A percentile compares a stretch with the other conserved stretches of the same genome.
These are phyloP conservation scores for Populus hybrid DNA, from an alignment of 441 rosid species.

Conservation along the genomic window DNA sequence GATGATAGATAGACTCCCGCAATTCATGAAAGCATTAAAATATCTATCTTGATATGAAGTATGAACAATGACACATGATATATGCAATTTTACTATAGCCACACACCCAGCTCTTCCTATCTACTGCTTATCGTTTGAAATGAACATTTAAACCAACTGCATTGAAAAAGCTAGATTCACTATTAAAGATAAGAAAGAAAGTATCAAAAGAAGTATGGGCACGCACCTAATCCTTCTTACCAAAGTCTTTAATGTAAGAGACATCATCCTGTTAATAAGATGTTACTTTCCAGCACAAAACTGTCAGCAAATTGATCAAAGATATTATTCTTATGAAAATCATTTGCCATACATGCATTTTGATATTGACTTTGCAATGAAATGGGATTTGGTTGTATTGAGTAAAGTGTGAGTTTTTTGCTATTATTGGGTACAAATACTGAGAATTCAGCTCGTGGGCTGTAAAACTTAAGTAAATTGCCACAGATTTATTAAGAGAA, in stretches of 20 bases:
- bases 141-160: background rate
- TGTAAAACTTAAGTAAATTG: background rate
- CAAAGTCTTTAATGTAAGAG: background rate
- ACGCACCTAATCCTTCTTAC: background rate
- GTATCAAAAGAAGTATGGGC: background rate
- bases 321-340: background rate
- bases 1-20: background rate
- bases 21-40: background rate
- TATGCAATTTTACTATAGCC: background rate
- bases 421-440: background rate
- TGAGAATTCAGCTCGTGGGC: slow-evolving; percentile 2
- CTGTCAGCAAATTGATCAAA: background rate
- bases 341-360: background rate
- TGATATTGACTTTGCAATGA: background rate
- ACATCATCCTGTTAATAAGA: background rate
- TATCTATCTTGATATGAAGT: background rate
- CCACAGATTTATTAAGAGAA: background rate
- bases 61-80: background rate
- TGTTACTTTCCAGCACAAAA: background rate
- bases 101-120: background rate
- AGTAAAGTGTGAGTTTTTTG: background rate
- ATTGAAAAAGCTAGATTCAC: background rate
- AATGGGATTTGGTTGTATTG: background rate
- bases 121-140: background rate
- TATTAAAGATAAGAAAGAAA: background rate